Evolutionary conservation across 2,329 filamentous ascomycete genomes (phyloP), one percentile per base, ranked within the genome.

Genomic region (Colletotrichum acutatum): DNA sequence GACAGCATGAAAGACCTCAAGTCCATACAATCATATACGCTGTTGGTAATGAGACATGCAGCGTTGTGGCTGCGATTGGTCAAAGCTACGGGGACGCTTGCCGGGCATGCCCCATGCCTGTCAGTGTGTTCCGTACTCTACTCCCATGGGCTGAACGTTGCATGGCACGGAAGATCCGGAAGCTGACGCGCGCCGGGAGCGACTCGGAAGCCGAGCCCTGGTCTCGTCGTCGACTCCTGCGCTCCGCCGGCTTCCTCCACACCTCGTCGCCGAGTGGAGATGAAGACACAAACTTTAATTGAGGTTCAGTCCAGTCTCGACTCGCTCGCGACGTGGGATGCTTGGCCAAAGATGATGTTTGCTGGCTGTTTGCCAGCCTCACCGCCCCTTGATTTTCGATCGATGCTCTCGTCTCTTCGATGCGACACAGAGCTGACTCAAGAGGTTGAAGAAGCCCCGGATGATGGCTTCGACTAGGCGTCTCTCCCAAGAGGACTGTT

Each of bases 121-220:
- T 32, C 32, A 11, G 12, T 32, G 32, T 32, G n/a, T 4, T 49
- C 42, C 42, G 42, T 49, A 49, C 30, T 30, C 14, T 19, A 12
- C 14, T 56, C 62, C 61, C 67, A 52, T 34, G 61, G 19, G 42
- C 22, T 46, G 57, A 19, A 42, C 28, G 32, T 24, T 57, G 67
- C 56, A 56, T 67, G 30, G 71, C 61, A 71, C 62, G 71, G 71
- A 71, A 67, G 58, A 71, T 74, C 61, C 71, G 71, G 71, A 74
- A 74, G 61, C 57, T 71, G 67, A 71, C 56, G 68, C 66, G 68
- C 71, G 61, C 71, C 70, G 70, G 60, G 60, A 73, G 61, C 37
- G 57, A 72, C 58, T 72, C 58, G 69, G 65, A 28, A 53, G 65
- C 65, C 69, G 68, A 61, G 57, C 63, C 56, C 34, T 57, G 46